Base-by-base conservation (phyloP, 139 green algal genomes). In the Volvox africanus region DNA sequence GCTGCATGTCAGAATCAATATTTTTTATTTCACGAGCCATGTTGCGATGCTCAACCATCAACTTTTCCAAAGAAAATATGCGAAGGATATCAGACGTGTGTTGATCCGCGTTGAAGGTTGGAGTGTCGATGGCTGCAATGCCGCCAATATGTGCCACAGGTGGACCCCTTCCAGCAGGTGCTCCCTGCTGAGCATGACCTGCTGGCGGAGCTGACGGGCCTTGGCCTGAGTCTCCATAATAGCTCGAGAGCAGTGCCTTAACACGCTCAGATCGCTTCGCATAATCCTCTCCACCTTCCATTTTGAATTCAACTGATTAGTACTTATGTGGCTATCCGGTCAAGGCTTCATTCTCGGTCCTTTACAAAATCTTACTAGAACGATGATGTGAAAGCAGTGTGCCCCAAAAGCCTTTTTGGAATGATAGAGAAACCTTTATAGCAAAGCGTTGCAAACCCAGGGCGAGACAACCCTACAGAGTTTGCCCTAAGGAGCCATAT, bases 1-100 rank as follows among this genome's bases (percentile, higher is more conserved):
- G 98, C 92, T 99, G 97, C 97, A 99, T 99, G 92, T 99, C 98
- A 32, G 95, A 96, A 93, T 99, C 98, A 33, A 99, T 94, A 80
- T 94, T 95, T 44, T 97, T 97, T 65, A 99, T 98, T 62, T 99
- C 98, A 0, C 92, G 73, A 18, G 95, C 91, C 95, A 99, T 97
- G 80, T 95, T 95, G 6, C 94, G 89, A 79, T 99, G 96, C 92
- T 98, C 95, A 1, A 91, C 86, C 84, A 99, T 89, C 78, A 99
- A 91, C 19, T 89, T 91, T 30, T 98, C 96, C 69, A 99, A 86
- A 16, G 88, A 88, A 32, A 93, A 93, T 3, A 75, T 92, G 13
- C 92, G 82, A 80, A 97, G 89, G 82, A 98, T 92, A 32, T 93
- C 80, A 20, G 85, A 71, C 1, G 94, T 77, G 84, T 95, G 93